Conservation (phyloP, 2,329 filamentous ascomycete species). For the Nectriaceae sp. region DNA sequence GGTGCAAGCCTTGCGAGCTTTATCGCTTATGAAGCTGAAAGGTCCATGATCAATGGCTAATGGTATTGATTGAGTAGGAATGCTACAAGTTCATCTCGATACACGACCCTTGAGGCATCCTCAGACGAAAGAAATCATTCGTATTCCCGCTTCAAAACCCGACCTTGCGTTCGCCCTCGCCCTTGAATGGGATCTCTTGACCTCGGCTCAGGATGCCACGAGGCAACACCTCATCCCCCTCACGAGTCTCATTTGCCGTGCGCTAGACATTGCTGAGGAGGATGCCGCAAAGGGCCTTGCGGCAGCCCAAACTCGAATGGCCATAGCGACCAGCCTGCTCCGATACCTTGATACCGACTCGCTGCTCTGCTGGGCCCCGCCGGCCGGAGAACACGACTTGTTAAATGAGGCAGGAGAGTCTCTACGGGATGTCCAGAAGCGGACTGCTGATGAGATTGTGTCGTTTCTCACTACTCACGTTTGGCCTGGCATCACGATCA, state of each 20-base stretch:
- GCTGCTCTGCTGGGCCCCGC: constrained; percentile 81
- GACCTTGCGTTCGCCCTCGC: constrained; percentile 84
- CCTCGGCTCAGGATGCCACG: constrained; percentile 79
- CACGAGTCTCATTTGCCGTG: constrained; percentile 81
- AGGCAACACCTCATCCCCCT: constrained; percentile 88
- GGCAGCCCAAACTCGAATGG: constrained; percentile 57
- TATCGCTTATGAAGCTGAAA: not conserved
- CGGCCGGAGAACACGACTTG: constrained; percentile 49
- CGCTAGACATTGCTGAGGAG: constrained; percentile 75
- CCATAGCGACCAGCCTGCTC: constrained; percentile 70
- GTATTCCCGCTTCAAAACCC: constrained; percentile 72
- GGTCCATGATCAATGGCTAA: constrained; percentile 7
- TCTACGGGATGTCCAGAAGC: constrained; percentile 72
- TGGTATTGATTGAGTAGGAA: constrained; percentile 32
- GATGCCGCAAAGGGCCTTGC: constrained; percentile 46
- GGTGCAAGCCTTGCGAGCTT: constrained; percentile 11
- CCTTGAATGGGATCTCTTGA: constrained; percentile 88
- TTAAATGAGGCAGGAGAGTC: constrained; percentile 54
- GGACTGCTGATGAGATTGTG: constrained; percentile 70
- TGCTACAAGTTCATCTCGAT: constrained; percentile 73
- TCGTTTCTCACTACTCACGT: constrained; percentile 69
- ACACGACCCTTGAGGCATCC: constrained; percentile 76
- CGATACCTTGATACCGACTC: constrained; percentile 92
- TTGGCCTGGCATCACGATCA: constrained; percentile 81
- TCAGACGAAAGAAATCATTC: constrained; percentile 69